Base-by-base conservation (phyloP, 305 asterid genomes). In the Fraxinus greggii region DNA sequence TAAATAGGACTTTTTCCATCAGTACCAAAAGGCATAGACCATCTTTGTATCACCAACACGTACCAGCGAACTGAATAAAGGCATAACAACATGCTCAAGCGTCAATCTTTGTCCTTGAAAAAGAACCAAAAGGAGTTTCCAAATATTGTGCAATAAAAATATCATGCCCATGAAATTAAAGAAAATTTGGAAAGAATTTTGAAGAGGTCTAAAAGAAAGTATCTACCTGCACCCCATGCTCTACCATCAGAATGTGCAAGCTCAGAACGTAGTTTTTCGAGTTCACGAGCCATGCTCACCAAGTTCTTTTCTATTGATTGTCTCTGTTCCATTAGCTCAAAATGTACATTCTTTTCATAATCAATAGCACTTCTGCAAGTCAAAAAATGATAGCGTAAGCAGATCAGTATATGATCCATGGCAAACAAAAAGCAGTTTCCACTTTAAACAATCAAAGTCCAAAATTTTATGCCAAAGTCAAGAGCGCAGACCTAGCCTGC, bases 241-340 rank as follows among this genome's bases (percentile, higher is more conserved):
- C 95, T 91, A 84, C 91, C 88, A 89, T 91, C 93, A 79, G 91
- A 87, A 86, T 79, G 88, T 67, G 92, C 84, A 86, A 88, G 88
- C 88, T 94, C 99, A 40, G 96, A 87, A 36, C 97, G 97, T 80
- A 94, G 97, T 89, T 93, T 96, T 84, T 96, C 99, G 77, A 92
- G 88, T 87, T 94, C 99, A 36, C 93, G 94, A 32, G 97, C 97
- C 98, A 94, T 92, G 81, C 88, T 83, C 42, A 93, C 87, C 95
- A 96, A 77, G 86, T 96, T 96, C 90, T 95, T 92, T 86, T 96
- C 99, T 93, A 92, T 89, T 79, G 90, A 81, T 81, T 91, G 93
- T 85, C 98, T 91, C 87, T 94, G 98, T 82, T 92, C 98, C 89
- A 89, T 79, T 86, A 94, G 91, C 87, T 92, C 97, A 80, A 92